These are phyloP conservation scores for Alternaria brassicae DNA, from an alignment of 2,329 filamentous ascomycete genomes.

Conservation along the genomic window DNA sequence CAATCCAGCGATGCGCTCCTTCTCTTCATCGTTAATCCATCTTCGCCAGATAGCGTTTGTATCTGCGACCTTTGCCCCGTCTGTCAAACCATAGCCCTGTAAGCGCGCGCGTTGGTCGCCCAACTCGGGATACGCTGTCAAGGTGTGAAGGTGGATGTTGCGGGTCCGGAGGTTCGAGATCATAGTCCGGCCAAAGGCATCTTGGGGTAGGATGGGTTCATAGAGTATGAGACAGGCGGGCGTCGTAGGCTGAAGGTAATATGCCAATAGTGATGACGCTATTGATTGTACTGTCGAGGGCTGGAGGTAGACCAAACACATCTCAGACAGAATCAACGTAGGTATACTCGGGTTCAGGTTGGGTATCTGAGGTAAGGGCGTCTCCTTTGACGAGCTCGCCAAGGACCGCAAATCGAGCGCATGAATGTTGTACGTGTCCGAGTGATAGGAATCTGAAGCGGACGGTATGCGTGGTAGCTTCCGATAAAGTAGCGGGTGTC, in stretches of 20 bases:
- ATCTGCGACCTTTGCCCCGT: constrained; percentile 64
- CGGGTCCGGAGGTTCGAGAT: constrained; percentile 83
- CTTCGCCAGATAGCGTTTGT: constrained; percentile 75
- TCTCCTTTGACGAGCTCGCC: constrained; percentile 31
- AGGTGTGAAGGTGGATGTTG: constrained; percentile 82
- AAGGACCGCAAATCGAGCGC: constrained; percentile 73
- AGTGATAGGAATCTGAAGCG: constrained; percentile 53
- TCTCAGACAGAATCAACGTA: constrained; percentile 90
- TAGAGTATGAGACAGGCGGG: constrained; percentile 75
- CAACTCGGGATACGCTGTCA: constrained; percentile 74
- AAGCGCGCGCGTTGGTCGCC: constrained; percentile 73
- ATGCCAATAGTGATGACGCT: constrained; percentile 55
- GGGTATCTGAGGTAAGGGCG: constrained; percentile 42
- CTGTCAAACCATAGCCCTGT: constrained; percentile 68
- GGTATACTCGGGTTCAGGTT: constrained; percentile 66
- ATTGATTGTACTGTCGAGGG: constrained; percentile 68
- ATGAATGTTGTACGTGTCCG: constrained; percentile 61
- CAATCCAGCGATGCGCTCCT: constrained; percentile 76
- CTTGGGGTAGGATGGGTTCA: constrained; percentile 83
- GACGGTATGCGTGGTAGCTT: constrained; percentile 32
- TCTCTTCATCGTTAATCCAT: constrained; percentile 76
- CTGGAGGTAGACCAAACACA: constrained; percentile 89
- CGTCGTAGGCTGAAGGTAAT: constrained; percentile 53
- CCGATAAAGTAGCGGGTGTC: constrained; percentile 37
- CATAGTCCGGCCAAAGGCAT: constrained; percentile 92